Conservation (phyloP, 2,329 filamentous ascomycete species). For the Phialemoniopsis sp. region DNA sequence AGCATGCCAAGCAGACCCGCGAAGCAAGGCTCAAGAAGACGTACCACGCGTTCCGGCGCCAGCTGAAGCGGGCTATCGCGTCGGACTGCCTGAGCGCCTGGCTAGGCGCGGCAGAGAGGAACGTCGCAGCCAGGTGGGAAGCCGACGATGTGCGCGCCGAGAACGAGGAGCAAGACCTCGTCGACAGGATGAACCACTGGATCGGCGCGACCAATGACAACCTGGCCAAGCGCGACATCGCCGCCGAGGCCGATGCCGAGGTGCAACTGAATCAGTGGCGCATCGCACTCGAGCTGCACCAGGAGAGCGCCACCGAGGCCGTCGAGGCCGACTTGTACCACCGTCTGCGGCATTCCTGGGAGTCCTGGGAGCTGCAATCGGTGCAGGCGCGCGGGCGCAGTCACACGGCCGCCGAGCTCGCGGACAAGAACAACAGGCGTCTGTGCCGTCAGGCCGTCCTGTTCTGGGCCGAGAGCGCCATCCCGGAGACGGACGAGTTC, state of each 20-base stretch:
- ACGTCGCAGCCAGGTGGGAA: constrained; percentile 1
- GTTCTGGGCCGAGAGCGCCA: constrained; percentile 6
- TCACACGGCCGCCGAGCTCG: constrained; percentile 12
- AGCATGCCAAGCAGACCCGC: constrained; percentile 6
- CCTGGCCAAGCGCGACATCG: constrained; percentile 9
- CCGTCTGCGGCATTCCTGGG: constrained; percentile 5
- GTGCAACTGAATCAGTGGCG: constrained; percentile 11
- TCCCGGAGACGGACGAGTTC: too few species aligned
- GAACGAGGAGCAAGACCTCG: constrained; percentile 2
- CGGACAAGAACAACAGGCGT: constrained; percentile 12
- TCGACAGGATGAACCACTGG: constrained; percentile 11
- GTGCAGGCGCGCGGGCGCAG: constrained; percentile 11
- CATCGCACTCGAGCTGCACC: constrained; percentile 1
- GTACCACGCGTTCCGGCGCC: constrained; percentile 10
- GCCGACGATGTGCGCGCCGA: constrained; percentile 7
- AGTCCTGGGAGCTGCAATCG: constrained; percentile 15
- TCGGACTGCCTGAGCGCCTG: constrained; percentile 8
- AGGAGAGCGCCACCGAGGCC: constrained; percentile 3
- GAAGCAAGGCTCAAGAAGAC: constrained; percentile 10
- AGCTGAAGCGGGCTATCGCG: constrained; percentile 10
- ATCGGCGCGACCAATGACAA: constrained; percentile 14
- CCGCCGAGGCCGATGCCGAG: constrained; percentile 11
- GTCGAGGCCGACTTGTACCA: constrained; percentile 8
- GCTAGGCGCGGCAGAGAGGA: constrained; percentile 2
- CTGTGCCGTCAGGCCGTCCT: constrained; percentile 9